Base-by-base conservation (phyloP, 495 filamentous ascomycete species). In the Massariosphaeria phaeospora region DNA sequence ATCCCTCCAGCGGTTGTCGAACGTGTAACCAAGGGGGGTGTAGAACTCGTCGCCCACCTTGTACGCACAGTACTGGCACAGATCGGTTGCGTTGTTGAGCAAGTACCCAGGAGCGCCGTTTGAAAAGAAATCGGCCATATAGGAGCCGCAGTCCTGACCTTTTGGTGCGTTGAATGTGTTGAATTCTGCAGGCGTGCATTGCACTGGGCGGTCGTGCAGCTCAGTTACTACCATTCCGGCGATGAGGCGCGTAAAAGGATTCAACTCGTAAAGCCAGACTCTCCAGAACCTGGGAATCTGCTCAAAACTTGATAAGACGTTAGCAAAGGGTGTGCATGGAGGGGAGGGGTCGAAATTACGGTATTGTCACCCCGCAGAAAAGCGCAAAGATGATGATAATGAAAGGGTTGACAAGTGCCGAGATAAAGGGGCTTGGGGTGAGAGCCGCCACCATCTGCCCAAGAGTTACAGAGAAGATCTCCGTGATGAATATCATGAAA, bases 351-450 rank as follows among this genome's bases (percentile, higher is more conserved):
- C n/a, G n/a, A n/a, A n/a, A n/a, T n/a, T n/a, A n/a, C n/a, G n/a
- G 86, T 47, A 91, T 84, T 8, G 87, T 81, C 46, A 91, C 86
- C 57, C 89, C 89, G 65, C 85, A 91, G 79, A 94, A 91, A 13
- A 91, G 75, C 8, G 84, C 79, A 65, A 91, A 88, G 41, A 85
- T 80, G 69, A 90, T 84, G 66, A 86, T 82, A 66, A 89, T 72
- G 59, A 88, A 85, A 2, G 89, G 89, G 55, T 90, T 89, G 57
- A 83, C 75, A 44, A 87, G 79, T 2, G 83, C 76, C 1, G 84
- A 79, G 57, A 90, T 83, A 70, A 88, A 86, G 27, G 81, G 73
- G 23, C 74, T 79, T 0, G 86, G 86, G 0, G 86, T 88, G 18
- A 86, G 65, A 0, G 86, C 80, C 0, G 84, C 78, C 18, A 90